Evolutionary conservation across 225 moss, liverwort and hornwort species (phyloP).

Genomic region (Straminergon stramineum): DNA sequence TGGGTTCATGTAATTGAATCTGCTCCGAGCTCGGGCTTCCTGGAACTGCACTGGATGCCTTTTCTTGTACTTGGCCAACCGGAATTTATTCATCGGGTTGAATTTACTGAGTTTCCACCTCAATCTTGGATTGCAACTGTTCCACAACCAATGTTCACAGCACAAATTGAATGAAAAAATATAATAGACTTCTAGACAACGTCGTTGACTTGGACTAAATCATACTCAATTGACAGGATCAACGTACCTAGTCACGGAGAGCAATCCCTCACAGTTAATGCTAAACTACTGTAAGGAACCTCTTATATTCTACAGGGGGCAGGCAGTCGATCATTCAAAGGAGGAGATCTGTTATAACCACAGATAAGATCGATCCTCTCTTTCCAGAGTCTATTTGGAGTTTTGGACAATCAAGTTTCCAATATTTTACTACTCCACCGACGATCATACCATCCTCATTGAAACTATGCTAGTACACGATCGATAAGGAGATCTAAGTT

Average conservation of each 20-base stretch:
- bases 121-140: conserved; percentile 18
- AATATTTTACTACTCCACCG: neutral
- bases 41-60: conserved; percentile 34
- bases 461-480: neutral
- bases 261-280: neutral
- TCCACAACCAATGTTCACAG: neutral
- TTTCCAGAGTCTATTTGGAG: neutral
- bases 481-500: neutral
- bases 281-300: neutral
- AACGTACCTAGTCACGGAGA: neutral
- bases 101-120: conserved; percentile 14
- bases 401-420: no score
- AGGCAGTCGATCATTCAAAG: no score
- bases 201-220: no score
- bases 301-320: neutral
- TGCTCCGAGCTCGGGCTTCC: conserved; percentile 16
- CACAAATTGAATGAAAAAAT: neutral
- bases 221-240: neutral
- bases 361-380: neutral
- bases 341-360: no score
- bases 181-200: neutral
- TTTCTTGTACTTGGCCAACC: conserved; percentile 17
- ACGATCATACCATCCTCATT: neutral
- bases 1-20: conserved; percentile 39
- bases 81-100: conserved; percentile 17